Evolutionary conservation across 1,284 basidiomycete genomes (phyloP).

Genomic region (Ceratobasidium sp.): DNA sequence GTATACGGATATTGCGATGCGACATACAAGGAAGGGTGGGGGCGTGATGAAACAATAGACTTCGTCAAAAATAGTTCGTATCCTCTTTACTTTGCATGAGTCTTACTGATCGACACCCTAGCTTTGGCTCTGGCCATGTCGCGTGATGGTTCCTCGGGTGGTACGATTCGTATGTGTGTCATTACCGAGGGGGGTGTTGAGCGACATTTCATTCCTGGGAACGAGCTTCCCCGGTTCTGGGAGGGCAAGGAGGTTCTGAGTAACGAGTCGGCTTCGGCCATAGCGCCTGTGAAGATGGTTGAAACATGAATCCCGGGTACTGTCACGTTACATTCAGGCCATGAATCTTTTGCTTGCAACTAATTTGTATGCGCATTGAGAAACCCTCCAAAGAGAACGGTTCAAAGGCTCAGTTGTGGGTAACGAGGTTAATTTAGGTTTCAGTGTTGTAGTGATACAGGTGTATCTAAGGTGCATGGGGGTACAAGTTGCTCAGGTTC

Average conservation of each 20-base stretch:
- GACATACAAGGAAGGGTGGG: slow-evolving; percentile 96
- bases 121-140: slow-evolving; percentile 97
- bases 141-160: slow-evolving; percentile 97
- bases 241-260: slow-evolving; percentile 78
- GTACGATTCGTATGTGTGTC: slow-evolving; percentile 96
- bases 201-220: slow-evolving; percentile 93
- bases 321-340: neutral
- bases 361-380: slow-evolving; percentile 2
- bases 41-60: slow-evolving; percentile 87
- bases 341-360: neutral
- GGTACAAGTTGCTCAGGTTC: too few species aligned
- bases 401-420: too few species aligned
- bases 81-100: slow-evolving; percentile 9
- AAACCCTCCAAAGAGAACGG: neutral
- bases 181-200: slow-evolving; percentile 94
- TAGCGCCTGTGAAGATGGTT: slow-evolving; percentile 34
- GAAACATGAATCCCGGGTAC: slow-evolving; percentile 11
- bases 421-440: too few species aligned
- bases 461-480: too few species aligned
- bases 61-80: slow-evolving; percentile 96
- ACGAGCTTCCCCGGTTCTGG: slow-evolving; percentile 89
- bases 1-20: slow-evolving; percentile 99
- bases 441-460: too few species aligned
- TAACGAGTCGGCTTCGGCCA: slow-evolving; percentile 21
- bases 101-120: slow-evolving; percentile 54